Evolutionary conservation across 2,329 filamentous ascomycete genomes (phyloP), one percentile per base, ranked within the genome.

Genomic region (Fusarium citri): DNA sequence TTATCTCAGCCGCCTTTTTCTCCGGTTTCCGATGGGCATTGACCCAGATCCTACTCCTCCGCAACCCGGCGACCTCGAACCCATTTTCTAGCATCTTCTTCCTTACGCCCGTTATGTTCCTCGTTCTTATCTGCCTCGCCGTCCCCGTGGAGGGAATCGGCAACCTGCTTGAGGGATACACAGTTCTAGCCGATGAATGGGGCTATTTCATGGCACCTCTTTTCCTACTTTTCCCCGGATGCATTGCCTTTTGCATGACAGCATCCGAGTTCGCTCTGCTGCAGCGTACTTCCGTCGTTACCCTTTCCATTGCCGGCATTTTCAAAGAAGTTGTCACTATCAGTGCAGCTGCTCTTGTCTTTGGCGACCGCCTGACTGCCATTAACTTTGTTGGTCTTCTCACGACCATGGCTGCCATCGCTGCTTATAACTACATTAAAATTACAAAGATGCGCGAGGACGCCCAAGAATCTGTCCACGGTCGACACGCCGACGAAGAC

Each of bases 311-410:
- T 73, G 97, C 94, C 68, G 96, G 96, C 66, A 98, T 99, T 67
- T 98, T 99, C 86, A 99, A 99, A 80, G 96, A 99, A 82, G 96
- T 98, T 42, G 91, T 99, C 58, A 99, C 96, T 16, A 98, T 99
- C 76, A 91, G 89, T 42, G 94, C 94, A 1, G 95, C 95, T 0
- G 92, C 94, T 11, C 79, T 97, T 28, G 89, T 97, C 6, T 99
- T 98, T 83, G 88, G 96, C 74, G 96, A 99, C 78, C 88, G 87
- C 50, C 87, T 99, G 47, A 98, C 94, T 0, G 84, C 91, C 1
- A 89, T 99, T 83, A 99, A 99, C 79, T 83, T 98, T 12, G 87
- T 92, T 18, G 96, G 96, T 10, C 84, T 99, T 15, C 77, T 97
- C n/a, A 89, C 97, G 51, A 99, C 96, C 0, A 93, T 98, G 72